Percentiles rank a stretch among this genome's conserved stretches.
Evolutionary conservation across 768 basidiomycete genomes (phyloP).

Genomic region (Russula sp.): DNA sequence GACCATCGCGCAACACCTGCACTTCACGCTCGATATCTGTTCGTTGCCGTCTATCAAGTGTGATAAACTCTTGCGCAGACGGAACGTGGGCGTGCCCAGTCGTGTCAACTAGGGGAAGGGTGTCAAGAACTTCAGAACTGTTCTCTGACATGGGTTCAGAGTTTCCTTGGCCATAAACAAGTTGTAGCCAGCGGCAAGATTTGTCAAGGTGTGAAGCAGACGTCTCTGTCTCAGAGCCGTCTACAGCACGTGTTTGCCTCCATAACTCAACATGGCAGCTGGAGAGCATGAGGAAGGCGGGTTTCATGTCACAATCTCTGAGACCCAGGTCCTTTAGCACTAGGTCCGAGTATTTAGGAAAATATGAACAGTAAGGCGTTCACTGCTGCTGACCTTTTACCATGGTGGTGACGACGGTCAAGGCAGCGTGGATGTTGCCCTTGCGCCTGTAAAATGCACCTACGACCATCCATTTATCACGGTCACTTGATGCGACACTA

Average conservation of each 20-base stretch:
- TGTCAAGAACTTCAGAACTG: neutral
- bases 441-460: slow-evolving; percentile 45
- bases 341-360: slow-evolving; percentile 20
- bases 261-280: slow-evolving; percentile 47
- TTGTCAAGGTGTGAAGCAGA: slow-evolving; percentile 33
- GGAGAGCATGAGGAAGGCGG: slow-evolving; percentile 46
- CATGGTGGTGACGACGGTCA: slow-evolving; percentile 39
- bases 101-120: neutral
- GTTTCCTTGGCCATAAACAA: slow-evolving; percentile 36
- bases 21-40: slow-evolving; percentile 32
- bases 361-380: neutral
- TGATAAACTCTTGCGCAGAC: neutral
- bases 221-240: slow-evolving; percentile 24
- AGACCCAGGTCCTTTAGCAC: slow-evolving; percentile 36
- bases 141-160: slow-evolving; percentile 6
- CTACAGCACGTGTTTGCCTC: slow-evolving; percentile 25
- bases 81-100: neutral
- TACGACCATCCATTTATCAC: slow-evolving; percentile 50
- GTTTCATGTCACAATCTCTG: slow-evolving; percentile 36
- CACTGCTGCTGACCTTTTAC: slow-evolving; percentile 35
- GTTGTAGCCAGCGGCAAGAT: slow-evolving; percentile 40
- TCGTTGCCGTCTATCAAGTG: slow-evolving; percentile 8
- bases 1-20: slow-evolving; percentile 32
- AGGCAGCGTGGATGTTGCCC: slow-evolving; percentile 40
- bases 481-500: slow-evolving; percentile 37